Evolutionary conservation across 2,329 filamentous ascomycete species (phyloP).

Genomic region (Alternaria triticina): DNA sequence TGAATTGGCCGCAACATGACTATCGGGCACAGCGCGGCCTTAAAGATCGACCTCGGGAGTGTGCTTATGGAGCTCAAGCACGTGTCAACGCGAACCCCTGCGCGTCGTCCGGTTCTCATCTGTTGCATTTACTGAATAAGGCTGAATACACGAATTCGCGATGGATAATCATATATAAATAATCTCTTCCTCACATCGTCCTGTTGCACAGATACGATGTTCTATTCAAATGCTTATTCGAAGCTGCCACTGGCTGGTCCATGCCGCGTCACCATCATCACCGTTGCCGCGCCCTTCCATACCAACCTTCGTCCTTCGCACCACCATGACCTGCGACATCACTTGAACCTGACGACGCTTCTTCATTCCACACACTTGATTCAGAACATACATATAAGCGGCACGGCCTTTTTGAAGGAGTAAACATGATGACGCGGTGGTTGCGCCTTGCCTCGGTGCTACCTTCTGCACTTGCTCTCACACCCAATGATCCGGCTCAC

Average conservation of each 20-base stretch:
- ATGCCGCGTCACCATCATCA: conserved; percentile 3
- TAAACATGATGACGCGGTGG: conserved; percentile 19
- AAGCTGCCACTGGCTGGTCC: conserved; percentile 1
- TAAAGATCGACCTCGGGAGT: neutral
- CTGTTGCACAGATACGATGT: neutral
- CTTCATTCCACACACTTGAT: neutral
- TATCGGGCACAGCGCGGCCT: neutral
- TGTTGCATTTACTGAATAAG: neutral
- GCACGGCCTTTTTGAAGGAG: neutral
- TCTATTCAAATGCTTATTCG: neutral
- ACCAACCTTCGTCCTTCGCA: neutral
- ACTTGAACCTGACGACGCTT: conserved; percentile 6
- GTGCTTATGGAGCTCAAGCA: neutral
- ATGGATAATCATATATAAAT: neutral
- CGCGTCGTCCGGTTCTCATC: neutral
- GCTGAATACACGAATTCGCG: too few relatives aligned
- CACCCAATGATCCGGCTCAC: conserved; percentile 14
- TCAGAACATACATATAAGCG: neutral
- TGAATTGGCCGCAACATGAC: neutral
- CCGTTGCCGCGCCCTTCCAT: neutral
- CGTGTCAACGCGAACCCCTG: conserved; percentile 8
- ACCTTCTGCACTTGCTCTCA: conserved; percentile 26
- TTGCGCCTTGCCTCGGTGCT: conserved; percentile 21
- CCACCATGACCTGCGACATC: conserved; percentile 7
- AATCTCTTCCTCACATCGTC: neutral